Conservation (phyloP, 768 basidiomycete species). For the Termitomyces sp. region DNA sequence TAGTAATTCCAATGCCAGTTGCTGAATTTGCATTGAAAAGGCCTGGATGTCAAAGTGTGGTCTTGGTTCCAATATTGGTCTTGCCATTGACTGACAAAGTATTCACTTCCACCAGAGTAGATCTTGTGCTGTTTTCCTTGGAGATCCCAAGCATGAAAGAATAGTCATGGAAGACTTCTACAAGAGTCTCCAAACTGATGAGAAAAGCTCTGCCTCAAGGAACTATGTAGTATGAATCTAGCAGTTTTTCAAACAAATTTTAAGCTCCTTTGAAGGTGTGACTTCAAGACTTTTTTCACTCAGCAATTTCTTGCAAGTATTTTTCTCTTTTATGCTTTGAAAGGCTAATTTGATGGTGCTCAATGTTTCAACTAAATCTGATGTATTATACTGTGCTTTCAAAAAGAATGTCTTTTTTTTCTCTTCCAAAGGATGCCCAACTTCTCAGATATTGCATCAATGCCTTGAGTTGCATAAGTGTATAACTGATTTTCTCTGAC, state of each 20-base stretch:
- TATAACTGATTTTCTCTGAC: too few relatives aligned
- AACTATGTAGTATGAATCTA: not conserved
- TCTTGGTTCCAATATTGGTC: slow-evolving; percentile 22
- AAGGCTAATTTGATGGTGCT: too few relatives aligned
- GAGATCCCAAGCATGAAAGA: slow-evolving; percentile 26
- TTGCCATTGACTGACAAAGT: slow-evolving; percentile 11
- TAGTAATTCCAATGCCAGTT: slow-evolving; percentile 28
- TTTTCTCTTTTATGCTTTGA: too few relatives aligned
- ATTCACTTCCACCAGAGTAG: slow-evolving; percentile 29
- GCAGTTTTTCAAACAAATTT: not conserved
- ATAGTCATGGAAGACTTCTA: slow-evolving; percentile 19
- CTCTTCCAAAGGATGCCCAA: too few relatives aligned
- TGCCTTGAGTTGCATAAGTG: too few relatives aligned
- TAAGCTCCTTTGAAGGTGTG: not conserved
- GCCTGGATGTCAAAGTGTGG: slow-evolving; percentile 23
- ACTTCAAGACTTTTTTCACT: rapidly evolving
- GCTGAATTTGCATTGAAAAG: slow-evolving; percentile 38
- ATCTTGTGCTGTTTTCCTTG: slow-evolving; percentile 13
- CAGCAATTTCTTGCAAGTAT: not conserved
- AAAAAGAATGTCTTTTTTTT: too few relatives aligned
- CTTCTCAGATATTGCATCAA: too few relatives aligned
- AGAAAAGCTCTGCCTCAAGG: not conserved
- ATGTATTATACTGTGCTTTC: too few relatives aligned
- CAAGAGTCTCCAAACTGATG: slow-evolving; percentile 27
- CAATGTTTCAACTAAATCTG: too few relatives aligned